Evolutionary conservation across 164 flowering plant species (phyloP), one percentile per base, ranked within the genome.

Genomic region (Stephania cephalantha): DNA sequence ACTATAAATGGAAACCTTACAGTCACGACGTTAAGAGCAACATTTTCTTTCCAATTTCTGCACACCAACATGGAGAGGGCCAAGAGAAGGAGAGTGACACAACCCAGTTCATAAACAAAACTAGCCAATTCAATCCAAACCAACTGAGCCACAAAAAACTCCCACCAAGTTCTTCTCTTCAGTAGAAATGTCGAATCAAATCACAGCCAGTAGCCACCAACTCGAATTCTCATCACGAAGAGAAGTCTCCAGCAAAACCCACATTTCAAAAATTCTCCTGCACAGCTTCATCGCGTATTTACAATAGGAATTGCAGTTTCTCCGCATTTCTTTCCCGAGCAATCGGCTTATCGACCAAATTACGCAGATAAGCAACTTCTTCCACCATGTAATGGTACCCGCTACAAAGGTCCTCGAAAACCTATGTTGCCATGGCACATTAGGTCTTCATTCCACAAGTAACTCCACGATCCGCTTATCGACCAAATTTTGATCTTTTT

Each of bases 1-100:
- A 61, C 20, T 46, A 70, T 70, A 70, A 29, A 70, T 11, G 48
- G 72, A 46, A 46, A 70, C 50, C 72, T 70, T 70, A 70, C 53
- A 70, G 72, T 20, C 55, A 46, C 20, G 29, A 46, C 46, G 50
- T 22, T 61, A 61, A 35, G 25, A 4, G 58, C 72, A 70, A 70
- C 55, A 46, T 50, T 12, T 70, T 46, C 72, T 52, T 61, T 61
- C 66, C 29, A n/a, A 61, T 61, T 61, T 61, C 66, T 61, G 66
- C 31, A 70, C 22, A 70, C 48, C 45, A 11, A 31, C 71, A 69
- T 22, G 72, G 29, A 25, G 50, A 11, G 13, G 13, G 29, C 7
- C 31, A 22, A 20, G 25, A 70, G 50, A 15, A 46, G 50, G 30
- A 46, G 53, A 70, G 72, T 20, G 72, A 45, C 11, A 46, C 29